These are phyloP conservation scores for Oryza nivara DNA, from an alignment of 176 grass and related monocot species.

Conservation along the genomic window DNA sequence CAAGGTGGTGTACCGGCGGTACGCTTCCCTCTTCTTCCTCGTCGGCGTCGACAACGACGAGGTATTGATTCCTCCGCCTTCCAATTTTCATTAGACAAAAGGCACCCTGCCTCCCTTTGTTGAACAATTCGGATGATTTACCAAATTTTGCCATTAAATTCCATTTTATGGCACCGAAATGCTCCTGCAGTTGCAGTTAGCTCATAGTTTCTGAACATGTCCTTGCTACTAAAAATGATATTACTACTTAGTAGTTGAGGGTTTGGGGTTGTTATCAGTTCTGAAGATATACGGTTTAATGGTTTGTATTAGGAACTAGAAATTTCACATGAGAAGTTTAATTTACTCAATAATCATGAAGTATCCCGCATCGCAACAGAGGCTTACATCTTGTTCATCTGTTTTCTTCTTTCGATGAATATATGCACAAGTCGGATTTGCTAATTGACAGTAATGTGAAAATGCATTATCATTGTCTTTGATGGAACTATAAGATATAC, in stretches of 20 bases:
- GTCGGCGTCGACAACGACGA: slow-evolving; percentile 97
- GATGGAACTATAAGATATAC: too few relatives aligned
- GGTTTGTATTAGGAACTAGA: not conserved
- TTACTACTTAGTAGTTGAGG: too few relatives aligned
- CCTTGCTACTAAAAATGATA: too few relatives aligned
- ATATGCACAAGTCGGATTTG: not conserved
- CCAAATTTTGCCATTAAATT: too few relatives aligned
- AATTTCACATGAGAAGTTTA: too few relatives aligned
- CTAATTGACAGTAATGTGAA: not conserved
- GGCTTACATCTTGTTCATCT: too few relatives aligned
- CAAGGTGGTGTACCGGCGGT: slow-evolving; percentile 93
- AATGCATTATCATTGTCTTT: not conserved
- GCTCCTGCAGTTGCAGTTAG: too few relatives aligned
- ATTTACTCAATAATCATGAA: too few relatives aligned
- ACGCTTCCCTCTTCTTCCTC: slow-evolving; percentile 97
- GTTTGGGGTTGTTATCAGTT: not conserved
- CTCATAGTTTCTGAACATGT: too few relatives aligned
- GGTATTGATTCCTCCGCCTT: slow-evolving; percentile 32
- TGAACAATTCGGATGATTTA: not conserved
- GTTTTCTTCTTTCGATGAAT: not conserved
- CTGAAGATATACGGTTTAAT: not conserved
- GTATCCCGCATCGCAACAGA: too few relatives aligned
- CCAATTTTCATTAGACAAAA: too few relatives aligned
- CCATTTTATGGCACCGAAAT: too few relatives aligned
- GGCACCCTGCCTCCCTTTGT: not conserved